Evolutionary conservation across 192 early-diverging fungal species (phyloP), one percentile per base, ranked within the genome.

Genomic region (Backusella circina): DNA sequence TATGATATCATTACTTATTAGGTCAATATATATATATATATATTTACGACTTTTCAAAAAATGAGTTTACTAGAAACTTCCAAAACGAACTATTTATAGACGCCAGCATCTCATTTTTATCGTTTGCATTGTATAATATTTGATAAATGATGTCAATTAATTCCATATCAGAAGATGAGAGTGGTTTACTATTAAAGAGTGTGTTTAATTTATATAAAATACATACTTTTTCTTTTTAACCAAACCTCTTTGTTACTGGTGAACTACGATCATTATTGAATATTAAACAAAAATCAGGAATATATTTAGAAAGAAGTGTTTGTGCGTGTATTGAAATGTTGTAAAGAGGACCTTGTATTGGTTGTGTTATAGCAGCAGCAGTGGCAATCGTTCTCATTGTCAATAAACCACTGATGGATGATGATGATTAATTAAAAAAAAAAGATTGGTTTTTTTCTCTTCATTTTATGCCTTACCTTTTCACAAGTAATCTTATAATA

Each of bases 21-120:
- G 13, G 21, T 50, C 26, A 66, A 3, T 32, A 39, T 1, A 6
- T 13, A 37, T 50, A 31, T 9, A 75, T 61, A 38, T 70, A 47
- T n/a, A n/a, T n/a, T 47, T 47, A 75, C 71, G 44, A 44, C 39
- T 77, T 74, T 70, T 81, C 80, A 69, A 81, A 77, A 37, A 81
- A 81, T n/a, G 72, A 77, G 26, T 81, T 76, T 8, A 81, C 80
- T 16, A 81, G 12, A 4, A 81, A 61, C 21, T 70, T 76, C 80
- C 80, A 81, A 50, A 81, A 81, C n/a, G 57, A 51, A 70, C 6
- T 39, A 44, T 76, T 41, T 50, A 76, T 71, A 41, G 77, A 74
- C 28, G 51, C 54, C 65, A 81, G 26, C 36, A 75, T 30, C 26
- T 71, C 44, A 18, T 36, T 51, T 33, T 69, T 51, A 31, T 75